Base-by-base conservation (phyloP, 768 basidiomycete species). In the Sarcodon aspratus region DNA sequence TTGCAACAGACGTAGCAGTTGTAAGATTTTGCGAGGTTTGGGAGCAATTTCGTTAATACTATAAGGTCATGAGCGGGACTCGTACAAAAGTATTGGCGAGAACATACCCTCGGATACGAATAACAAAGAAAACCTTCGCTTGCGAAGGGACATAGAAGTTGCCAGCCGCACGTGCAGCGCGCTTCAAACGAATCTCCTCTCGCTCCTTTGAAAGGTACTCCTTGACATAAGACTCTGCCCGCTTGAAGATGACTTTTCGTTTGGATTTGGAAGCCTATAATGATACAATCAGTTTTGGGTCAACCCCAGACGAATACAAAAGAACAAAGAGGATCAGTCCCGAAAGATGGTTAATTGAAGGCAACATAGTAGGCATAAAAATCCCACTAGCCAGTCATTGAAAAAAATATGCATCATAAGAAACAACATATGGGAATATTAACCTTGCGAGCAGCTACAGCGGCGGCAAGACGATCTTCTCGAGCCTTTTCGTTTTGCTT, bases 31-130 rank as follows among this genome's bases (percentile, higher is more conserved):
- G 65, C 93, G 86, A 62, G 96, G 96, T 73, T 99, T 99, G 52
- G 96, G 96, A 49, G 96, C 92, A 63, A 99, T 96, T 66, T 98
- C 91, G 69, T 97, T 98, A 76, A 99, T 93, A 95, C 96, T 93
- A 27, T 15, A n/a, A 31, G 32, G 44, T 54, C 43, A 51, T 36
- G 12, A 45, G 61, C 34, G 61, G 46, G 45, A 35, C 36, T 21
- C 18, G 12, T 35, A 44, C 35, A 21, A 32, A n/a, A 48, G 33
- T 18, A 21, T 10, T 9, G 8, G 27, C 18, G 36, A 12, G 54
- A 17, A 76, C 88, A 65, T 61, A 94, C 91, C 92, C 95, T 66
- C 91, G 85, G 64, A 98, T 92, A 71, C 96, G 85, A 61, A 99
- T 71, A 57, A 99, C 95, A 58, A 99, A 98, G 79, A 87, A 94